phyloP scores from a whole-genome alignment of 345 rosid species.

The Eucalyptus paniculata region DNA sequence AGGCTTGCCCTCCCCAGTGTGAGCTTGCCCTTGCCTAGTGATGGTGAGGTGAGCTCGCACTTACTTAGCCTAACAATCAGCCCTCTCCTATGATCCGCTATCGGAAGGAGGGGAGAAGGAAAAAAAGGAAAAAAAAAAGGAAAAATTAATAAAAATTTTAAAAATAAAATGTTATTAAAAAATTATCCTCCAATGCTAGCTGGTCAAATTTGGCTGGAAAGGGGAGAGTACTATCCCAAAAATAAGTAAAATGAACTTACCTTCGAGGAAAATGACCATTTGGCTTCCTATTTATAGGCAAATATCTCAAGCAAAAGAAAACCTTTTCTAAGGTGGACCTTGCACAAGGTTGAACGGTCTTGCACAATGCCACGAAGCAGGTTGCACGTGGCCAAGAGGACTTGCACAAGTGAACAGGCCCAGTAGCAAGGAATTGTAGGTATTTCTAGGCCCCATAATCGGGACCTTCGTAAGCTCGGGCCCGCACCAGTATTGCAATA shows the following conservation, averaged over 20 bases:
- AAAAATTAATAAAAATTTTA: too few species aligned
- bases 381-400: background rate
- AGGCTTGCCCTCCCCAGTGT: too few species aligned
- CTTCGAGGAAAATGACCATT: too few species aligned
- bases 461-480: background rate
- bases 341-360: background rate
- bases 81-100: accelerated
- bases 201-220: too few species aligned
- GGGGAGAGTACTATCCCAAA: too few species aligned
- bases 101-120: accelerated
- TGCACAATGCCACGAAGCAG: background rate
- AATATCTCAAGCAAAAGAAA: background rate
- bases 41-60: too few species aligned
- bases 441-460: background rate
- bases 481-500: background rate
- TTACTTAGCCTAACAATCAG: too few species aligned
- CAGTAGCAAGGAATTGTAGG: background rate
- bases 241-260: too few species aligned
- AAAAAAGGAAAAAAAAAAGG: accelerated
- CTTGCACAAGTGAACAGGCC: background rate
- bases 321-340: background rate
- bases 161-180: too few species aligned
- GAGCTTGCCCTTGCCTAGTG: too few species aligned
- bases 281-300: background rate
- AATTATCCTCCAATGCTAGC: too few species aligned